These are phyloP conservation scores for Stephania japonica DNA, from an alignment of 164 flowering plant species.

Conservation along the genomic window DNA sequence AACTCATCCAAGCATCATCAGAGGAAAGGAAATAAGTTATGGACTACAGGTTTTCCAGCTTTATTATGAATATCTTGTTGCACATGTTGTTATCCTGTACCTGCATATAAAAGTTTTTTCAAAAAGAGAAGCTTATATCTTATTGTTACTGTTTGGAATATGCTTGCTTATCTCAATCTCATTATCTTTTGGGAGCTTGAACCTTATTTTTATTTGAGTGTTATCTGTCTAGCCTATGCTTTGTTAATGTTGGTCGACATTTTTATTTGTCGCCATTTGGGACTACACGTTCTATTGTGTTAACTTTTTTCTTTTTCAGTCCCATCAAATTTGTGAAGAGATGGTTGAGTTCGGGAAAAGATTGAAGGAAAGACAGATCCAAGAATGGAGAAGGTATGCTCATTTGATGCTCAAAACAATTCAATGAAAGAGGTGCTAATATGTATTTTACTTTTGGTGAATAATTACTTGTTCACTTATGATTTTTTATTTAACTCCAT, in stretches of 20 bases:
- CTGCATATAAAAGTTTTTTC: background rate
- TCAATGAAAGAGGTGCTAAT: background rate
- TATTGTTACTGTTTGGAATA: background rate
- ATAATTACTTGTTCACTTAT: no score
- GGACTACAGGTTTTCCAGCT: background rate
- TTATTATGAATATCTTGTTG: background rate
- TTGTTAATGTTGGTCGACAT: background rate
- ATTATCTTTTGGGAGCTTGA: background rate
- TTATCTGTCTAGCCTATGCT: background rate
- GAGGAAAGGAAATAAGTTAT: background rate
- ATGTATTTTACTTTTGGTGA: no score
- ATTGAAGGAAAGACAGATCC: conserved; percentile 31
- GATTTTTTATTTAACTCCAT: no score
- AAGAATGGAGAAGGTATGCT: conserved; percentile 34
- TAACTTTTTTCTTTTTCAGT: background rate
- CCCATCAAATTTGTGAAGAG: conserved; percentile 2
- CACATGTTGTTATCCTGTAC: background rate
- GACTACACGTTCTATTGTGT: background rate
- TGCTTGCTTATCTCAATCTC: background rate
- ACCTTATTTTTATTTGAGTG: background rate
- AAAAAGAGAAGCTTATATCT: background rate
- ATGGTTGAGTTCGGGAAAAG: conserved; percentile 40
- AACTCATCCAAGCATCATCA: background rate
- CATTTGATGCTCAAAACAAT: background rate
- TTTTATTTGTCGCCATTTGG: background rate